Evolutionary conservation across 345 rosid genomes (phyloP).

Genomic region (Rhodomyrtus tomentosa): DNA sequence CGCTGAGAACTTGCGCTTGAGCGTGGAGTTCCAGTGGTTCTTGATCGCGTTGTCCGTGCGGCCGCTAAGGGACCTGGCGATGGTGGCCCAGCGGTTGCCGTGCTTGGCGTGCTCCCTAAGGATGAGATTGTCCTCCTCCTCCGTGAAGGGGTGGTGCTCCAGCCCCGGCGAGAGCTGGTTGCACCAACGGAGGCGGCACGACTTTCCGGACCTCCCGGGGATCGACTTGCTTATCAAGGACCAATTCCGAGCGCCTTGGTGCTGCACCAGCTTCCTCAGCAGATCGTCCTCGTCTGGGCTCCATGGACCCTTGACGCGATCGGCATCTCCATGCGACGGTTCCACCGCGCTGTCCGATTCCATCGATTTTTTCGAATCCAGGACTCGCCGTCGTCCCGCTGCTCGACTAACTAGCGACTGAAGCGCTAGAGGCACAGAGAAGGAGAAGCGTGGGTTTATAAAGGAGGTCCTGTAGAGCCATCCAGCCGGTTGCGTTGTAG

Average conservation of each 20-base stretch:
- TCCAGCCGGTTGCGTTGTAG: not conserved
- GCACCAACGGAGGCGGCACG: slow-evolving; percentile 61
- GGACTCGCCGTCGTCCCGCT: not conserved
- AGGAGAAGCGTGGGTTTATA: not conserved
- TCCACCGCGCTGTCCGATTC: not conserved
- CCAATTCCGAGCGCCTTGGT: slow-evolving; percentile 51
- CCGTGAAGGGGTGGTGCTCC: slow-evolving; percentile 35
- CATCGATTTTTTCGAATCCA: not conserved
- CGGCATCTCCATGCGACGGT: not conserved
- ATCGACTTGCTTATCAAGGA: slow-evolving; percentile 34
- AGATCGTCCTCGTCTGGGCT: slow-evolving; percentile 45
- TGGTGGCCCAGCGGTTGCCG: slow-evolving; percentile 59
- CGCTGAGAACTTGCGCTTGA: slow-evolving; percentile 22
- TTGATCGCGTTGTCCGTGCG: slow-evolving; percentile 54
- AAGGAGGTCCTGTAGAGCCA: not conserved
- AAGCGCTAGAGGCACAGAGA: not conserved
- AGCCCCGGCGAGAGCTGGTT: slow-evolving; percentile 58
- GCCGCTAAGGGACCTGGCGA: slow-evolving; percentile 40
- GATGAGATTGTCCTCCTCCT: slow-evolving; percentile 46
- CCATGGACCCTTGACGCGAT: slow-evolving; percentile 50
- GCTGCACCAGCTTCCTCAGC: slow-evolving; percentile 27
- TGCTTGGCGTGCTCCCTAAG: slow-evolving; percentile 29
- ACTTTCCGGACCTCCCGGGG: slow-evolving; percentile 53
- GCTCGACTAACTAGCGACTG: not conserved
- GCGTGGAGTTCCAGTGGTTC: slow-evolving; percentile 60